Evolutionary conservation across 1,139 yeast genomes (phyloP).

Genomic region (Pichia sp.): DNA sequence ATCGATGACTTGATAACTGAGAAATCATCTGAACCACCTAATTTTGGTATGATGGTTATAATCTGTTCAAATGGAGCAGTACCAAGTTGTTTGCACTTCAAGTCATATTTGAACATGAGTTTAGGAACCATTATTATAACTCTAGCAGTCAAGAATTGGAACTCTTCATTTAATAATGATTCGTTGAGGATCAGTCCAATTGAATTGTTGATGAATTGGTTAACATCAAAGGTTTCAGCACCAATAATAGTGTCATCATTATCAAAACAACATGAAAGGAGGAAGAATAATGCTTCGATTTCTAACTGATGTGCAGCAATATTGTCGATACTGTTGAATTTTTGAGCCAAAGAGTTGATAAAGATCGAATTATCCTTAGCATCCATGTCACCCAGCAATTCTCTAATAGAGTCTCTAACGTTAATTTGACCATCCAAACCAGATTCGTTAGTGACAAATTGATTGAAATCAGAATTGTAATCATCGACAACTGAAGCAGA

Average conservation of each 20-base stretch:
- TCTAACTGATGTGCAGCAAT: slow-evolving; percentile 2
- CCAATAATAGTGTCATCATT: slow-evolving; percentile 41
- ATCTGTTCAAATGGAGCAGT: slow-evolving; percentile 40
- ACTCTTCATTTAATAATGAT: slow-evolving; percentile 16
- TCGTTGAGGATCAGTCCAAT: slow-evolving; percentile 10
- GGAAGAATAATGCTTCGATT: slow-evolving; percentile 42
- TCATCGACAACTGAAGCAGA: slow-evolving; percentile 30
- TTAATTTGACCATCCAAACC: slow-evolving; percentile 53
- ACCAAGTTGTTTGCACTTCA: slow-evolving; percentile 40
- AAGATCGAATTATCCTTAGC: slow-evolving; percentile 36
- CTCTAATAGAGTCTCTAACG: slow-evolving; percentile 55
- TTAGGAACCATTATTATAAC: slow-evolving; percentile 52
- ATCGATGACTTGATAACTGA: slow-evolving; percentile 43
- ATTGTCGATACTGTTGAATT: slow-evolving; percentile 13
- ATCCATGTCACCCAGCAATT: slow-evolving; percentile 47
- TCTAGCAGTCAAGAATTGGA: slow-evolving; percentile 43
- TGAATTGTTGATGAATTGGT: slow-evolving; percentile 8
- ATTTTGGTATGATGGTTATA: slow-evolving; percentile 26
- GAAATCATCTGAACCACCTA: slow-evolving; percentile 17
- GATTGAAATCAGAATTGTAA: slow-evolving; percentile 58
- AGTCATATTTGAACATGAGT: slow-evolving; percentile 50
- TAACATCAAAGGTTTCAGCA: slow-evolving; percentile 25
- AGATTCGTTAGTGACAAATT: slow-evolving; percentile 68
- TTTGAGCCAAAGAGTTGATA: slow-evolving; percentile 30
- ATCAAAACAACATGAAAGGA: slow-evolving; percentile 43